Evolutionary conservation across 305 asterid genomes (phyloP), one percentile per base, ranked within the genome.

Genomic region (Fraxinus velutina): DNA sequence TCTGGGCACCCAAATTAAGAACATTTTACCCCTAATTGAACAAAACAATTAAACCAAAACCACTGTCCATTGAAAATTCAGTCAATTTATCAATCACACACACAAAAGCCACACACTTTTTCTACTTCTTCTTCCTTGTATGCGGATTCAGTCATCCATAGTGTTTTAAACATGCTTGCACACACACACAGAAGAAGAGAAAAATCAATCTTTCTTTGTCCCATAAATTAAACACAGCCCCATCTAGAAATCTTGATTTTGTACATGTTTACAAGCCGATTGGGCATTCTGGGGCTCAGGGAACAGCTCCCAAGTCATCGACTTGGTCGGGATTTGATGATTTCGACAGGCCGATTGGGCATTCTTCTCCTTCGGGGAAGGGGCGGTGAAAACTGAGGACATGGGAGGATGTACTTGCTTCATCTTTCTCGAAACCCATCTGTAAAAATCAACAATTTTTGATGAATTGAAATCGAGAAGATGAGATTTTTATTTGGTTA

Each of bases 371-470:
- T 24, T 24, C 27, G 27, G 27, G 27, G 27, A 24, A 24, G 27
- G 27, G 27, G 27, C 27, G 27, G 10, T 98, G 93, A 74, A 88
- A 22, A 75, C 77, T 76, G 22, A 87, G 88, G 21, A 89, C 86
- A 33, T 87, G 73, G 13, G 93, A 79, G 27, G 97, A 90, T 36
- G 97, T 88, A 12, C 86, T 90, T 42, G 92, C 93, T 76, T 85
- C 87, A 71, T 80, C 85, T 83, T 84, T 78, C 72, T 47, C 78
- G 5, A 85, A 30, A 55, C 83, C 92, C 93, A 91, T 89, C 34
- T 22, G 7, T 8, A 24, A 64, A 64, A 64, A 9, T 22, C 15
- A 22, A 8, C 71, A 62, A 62, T 62, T 21, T 19, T 19, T 9
- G n/a, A 24, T 2, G 73, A 64, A 24, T 64, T 24, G n/a, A 64